Base-by-base conservation (phyloP, 2,329 filamentous ascomycete genomes). In the Bipolaris gigantea region DNA sequence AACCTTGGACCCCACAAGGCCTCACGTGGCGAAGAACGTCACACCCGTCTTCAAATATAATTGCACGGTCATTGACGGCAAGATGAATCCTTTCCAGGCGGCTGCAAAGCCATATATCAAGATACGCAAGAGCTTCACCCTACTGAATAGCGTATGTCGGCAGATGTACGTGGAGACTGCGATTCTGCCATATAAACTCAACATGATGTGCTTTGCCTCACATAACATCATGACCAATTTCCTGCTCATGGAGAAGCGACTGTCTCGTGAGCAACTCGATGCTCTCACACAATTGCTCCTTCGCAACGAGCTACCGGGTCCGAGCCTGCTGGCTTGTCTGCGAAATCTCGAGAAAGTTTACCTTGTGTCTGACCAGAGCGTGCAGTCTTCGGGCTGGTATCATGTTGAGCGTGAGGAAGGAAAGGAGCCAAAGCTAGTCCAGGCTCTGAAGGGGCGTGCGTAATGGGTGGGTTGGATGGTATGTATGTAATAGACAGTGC, bases 81-180 rank as follows among this genome's bases (percentile, higher is more conserved):
- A 6, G 3, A 47, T 40, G 10, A 61, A 64, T 36, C 63, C 66
- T 2, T 65, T 55, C 10, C 50, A n/a, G 3, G 15, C 27, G 27
- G 39, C 36, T 27, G 34, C 45, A 1, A 48, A 48, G 16, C 35
- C 49, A 1, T 53, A 45, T n/a, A 18, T 64, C 18, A 55, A 56
- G 27, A 36, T 43, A 1, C 27, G 50, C 0, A 52, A 16, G 1
- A 47, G 48, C 3, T 64, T 65, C 39, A 69, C 62, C 4, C 49
- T 63, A 3, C 55, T 73, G 2, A 71, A 62, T 40, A 45, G 48
- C 13, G 57, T 72, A 8, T 70, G 67, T 45, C 65, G 69, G 9
- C 70, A 72, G 40, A 45, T 72, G 13, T 69, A 71, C 34, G 19
- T 59, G 19, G 70, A 73, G 55, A 71, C 70, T 4, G 61, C 63